These are phyloP conservation scores for Chlorella ohadii DNA, from an alignment of 139 green algal genomes.

Conservation along the genomic window DNA sequence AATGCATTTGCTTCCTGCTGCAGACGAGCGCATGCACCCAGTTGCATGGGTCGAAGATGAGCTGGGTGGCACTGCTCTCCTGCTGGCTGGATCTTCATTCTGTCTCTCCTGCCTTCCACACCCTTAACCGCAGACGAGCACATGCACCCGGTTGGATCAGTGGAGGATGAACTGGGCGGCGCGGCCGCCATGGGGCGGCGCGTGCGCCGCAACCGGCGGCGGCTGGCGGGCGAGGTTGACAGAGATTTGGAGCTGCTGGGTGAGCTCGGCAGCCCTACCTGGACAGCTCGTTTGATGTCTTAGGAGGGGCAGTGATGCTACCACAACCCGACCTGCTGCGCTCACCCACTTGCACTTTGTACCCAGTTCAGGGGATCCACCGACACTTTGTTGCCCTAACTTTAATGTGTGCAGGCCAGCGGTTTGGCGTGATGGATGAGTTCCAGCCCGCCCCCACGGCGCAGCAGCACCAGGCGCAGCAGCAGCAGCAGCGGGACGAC, in stretches of 20 bases:
- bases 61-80: no score
- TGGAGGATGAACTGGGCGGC: slow-evolving; percentile 21
- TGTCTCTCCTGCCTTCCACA: no score
- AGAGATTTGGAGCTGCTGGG: slow-evolving; percentile 33
- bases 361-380: no score
- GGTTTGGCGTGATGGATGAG: slow-evolving; percentile 33
- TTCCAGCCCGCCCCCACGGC: slow-evolving; percentile 8
- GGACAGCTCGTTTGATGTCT: no score
- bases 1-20: no score
- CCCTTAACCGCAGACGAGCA: not conserved
- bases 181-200: slow-evolving; percentile 10
- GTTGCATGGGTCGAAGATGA: not conserved
- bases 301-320: no score
- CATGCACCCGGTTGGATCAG: slow-evolving; percentile 27
- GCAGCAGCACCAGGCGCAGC: slow-evolving; percentile 23
- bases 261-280: no score
- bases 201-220: slow-evolving; percentile 27
- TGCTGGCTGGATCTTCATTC: no score
- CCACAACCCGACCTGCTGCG: no score
- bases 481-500: not conserved
- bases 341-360: no score
- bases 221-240: slow-evolving; percentile 18
- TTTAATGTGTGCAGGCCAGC: slow-evolving; percentile 29
- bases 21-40: not conserved
- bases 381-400: no score